A percentile compares a stretch with the other conserved stretches of the same genome.
These are phyloP conservation scores for Shiraia bambusicola DNA, from an alignment of 2,329 filamentous ascomycete genomes.

Conservation along the genomic window DNA sequence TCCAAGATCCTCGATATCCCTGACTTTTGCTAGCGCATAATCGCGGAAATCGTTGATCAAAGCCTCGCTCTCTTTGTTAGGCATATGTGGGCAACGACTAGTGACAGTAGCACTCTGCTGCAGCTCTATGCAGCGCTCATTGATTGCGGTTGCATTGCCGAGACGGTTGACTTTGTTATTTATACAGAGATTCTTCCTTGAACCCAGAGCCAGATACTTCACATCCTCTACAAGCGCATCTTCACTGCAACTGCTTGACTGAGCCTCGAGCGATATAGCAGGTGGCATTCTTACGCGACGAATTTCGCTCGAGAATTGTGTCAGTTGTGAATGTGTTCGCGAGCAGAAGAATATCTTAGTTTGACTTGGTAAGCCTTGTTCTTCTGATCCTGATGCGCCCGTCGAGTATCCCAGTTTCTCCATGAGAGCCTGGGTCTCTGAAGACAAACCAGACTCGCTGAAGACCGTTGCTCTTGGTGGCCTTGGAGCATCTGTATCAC, in stretches of 20 bases:
- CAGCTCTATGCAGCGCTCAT: slow-evolving; percentile 87
- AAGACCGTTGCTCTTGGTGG: slow-evolving; percentile 20
- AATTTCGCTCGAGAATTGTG: slow-evolving; percentile 83
- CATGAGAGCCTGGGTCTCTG: slow-evolving; percentile 73
- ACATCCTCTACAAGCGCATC: slow-evolving; percentile 58
- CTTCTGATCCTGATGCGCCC: slow-evolving; percentile 46
- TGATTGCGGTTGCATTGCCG: slow-evolving; percentile 74
- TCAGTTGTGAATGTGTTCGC: slow-evolving; percentile 86
- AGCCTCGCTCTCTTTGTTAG: slow-evolving; percentile 71
- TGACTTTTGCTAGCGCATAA: slow-evolving; percentile 76
- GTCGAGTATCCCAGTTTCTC: slow-evolving; percentile 54
- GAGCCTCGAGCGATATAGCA: slow-evolving; percentile 53
- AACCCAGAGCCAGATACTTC: slow-evolving; percentile 82
- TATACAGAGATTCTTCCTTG: slow-evolving; percentile 85
- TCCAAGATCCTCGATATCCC: slow-evolving; percentile 91
- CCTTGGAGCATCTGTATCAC: slow-evolving; percentile 54
- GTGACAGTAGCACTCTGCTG: slow-evolving; percentile 68
- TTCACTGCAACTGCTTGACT: slow-evolving; percentile 11
- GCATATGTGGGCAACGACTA: slow-evolving; percentile 74
- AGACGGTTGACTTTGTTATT: slow-evolving; percentile 78
- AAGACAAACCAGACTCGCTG: slow-evolving; percentile 60
- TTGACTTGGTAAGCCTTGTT: slow-evolving; percentile 60
- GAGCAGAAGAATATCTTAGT: slow-evolving; percentile 91
- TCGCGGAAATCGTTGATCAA: slow-evolving; percentile 82
- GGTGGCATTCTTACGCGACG: slow-evolving; percentile 75